Evolutionary conservation across 768 basidiomycete genomes (phyloP).

Genomic region (Naganishia vishniacii): DNA sequence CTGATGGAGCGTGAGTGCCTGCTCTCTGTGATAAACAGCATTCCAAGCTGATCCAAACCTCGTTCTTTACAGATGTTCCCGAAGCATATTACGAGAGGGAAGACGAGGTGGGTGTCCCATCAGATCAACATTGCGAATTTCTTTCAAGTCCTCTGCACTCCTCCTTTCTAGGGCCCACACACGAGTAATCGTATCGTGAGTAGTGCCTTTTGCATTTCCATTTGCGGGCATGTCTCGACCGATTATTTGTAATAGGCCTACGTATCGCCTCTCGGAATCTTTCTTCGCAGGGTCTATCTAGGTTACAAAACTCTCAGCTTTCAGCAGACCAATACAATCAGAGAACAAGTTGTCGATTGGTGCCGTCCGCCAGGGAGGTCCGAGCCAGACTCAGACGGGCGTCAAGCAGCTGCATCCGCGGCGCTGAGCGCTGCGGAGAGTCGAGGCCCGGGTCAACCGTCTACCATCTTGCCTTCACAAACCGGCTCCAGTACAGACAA

Average conservation of each 20-base stretch:
- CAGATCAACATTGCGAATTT: too few relatives aligned
- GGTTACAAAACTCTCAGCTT: constrained; percentile 23
- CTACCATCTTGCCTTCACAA: too few relatives aligned
- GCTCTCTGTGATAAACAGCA: not conserved
- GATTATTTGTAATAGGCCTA: too few relatives aligned
- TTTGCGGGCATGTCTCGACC: too few relatives aligned
- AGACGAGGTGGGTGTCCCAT: constrained; percentile 16
- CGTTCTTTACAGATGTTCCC: constrained; percentile 13
- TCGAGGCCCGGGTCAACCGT: too few relatives aligned
- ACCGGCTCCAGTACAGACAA: not conserved
- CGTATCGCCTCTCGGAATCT: constrained; percentile 25
- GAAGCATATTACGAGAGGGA: constrained; percentile 23
- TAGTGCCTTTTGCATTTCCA: too few relatives aligned
- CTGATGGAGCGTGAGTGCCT: constrained; percentile 22
- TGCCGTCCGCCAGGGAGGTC: not conserved
- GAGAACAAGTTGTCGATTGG: constrained; percentile 24
- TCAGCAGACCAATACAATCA: constrained; percentile 1
- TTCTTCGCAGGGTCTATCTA: constrained; percentile 25
- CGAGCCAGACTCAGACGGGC: not conserved
- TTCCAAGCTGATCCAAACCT: not conserved
- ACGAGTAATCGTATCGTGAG: constrained; percentile 22
- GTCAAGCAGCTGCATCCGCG: too few relatives aligned
- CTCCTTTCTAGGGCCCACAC: not conserved
- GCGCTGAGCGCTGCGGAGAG: too few relatives aligned
- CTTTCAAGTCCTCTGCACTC: not conserved